Evolutionary conservation across 805 yeast species (phyloP).

Genomic region (Vanderwaltozyma tropicalis): DNA sequence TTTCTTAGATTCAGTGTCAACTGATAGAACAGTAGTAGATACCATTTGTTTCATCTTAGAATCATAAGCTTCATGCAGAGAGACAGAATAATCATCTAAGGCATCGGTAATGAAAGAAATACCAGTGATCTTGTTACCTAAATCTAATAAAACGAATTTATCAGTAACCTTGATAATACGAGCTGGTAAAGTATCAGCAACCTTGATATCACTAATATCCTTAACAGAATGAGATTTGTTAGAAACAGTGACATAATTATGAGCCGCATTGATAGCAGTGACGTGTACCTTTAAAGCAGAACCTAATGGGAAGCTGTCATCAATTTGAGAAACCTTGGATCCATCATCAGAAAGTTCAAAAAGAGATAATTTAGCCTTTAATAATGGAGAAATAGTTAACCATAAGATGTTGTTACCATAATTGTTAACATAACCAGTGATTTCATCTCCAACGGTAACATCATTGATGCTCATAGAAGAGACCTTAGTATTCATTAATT

Average conservation of each 20-base stretch:
- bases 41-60: constrained; percentile 39
- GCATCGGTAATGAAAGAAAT: constrained; percentile 70
- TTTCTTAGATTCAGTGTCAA: constrained; percentile 35
- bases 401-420: constrained; percentile 49
- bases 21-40: constrained; percentile 40
- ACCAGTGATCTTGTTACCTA: constrained; percentile 47
- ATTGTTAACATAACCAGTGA: constrained; percentile 57
- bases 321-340: constrained; percentile 38
- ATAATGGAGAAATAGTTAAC: constrained; percentile 58
- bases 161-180: constrained; percentile 50
- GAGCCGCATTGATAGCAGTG: constrained; percentile 42
- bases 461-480: constrained; percentile 32
- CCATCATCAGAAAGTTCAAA: constrained; percentile 51
- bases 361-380: constrained; percentile 56
- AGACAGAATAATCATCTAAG: constrained; percentile 50
- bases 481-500: constrained; percentile 19
- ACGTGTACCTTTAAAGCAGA: constrained; percentile 53
- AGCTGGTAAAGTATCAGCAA: constrained; percentile 51
- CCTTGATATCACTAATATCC: constrained; percentile 38
- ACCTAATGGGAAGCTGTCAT: constrained; percentile 59
- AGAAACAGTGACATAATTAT: constrained; percentile 38
- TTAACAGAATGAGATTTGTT: constrained; percentile 37
- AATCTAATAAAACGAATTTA: constrained; percentile 52
- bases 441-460: constrained; percentile 38
- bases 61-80: constrained; percentile 39